Conservation (phyloP, 306 rosid genomes). For the Fagus sylvatica region DNA sequence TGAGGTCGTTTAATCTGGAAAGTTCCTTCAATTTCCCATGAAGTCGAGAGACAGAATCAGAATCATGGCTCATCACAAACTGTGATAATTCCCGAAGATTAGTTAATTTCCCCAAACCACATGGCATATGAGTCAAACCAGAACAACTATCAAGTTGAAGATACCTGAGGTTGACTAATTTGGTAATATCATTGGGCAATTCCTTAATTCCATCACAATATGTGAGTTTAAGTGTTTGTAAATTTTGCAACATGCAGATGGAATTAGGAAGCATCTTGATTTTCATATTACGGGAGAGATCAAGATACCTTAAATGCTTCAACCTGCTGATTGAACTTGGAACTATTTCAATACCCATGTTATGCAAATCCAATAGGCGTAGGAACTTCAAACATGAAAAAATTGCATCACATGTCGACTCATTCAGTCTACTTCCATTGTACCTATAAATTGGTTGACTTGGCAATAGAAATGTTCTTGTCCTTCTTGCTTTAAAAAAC, state of each 20-base stretch:
- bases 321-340: conserved; percentile 17
- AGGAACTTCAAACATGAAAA: neutral
- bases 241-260: conserved; percentile 9
- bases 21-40: too few relatives aligned
- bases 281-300: too few relatives aligned
- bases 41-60: too few relatives aligned
- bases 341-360: neutral
- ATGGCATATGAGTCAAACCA: too few relatives aligned
- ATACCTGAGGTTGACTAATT: conserved; percentile 24
- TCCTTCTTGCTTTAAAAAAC: neutral
- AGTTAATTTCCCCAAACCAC: too few relatives aligned
- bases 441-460: neutral
- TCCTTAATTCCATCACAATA: neutral
- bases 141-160: conserved; percentile 16
- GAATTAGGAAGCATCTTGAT: too few relatives aligned
- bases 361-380: conserved; percentile 20
- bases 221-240: conserved; percentile 26
- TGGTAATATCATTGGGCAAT: conserved; percentile 26
- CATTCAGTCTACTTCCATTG: neutral
- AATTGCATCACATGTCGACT: neutral
- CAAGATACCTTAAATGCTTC: conserved; percentile 25
- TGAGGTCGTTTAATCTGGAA: conserved; percentile 15
- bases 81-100: too few relatives aligned
- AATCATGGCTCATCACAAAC: too few relatives aligned
- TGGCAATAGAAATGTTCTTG: conserved; percentile 12